Base-by-base conservation (phyloP, 2,329 filamentous ascomycete species). In the Tolypocladium nubicola region DNA sequence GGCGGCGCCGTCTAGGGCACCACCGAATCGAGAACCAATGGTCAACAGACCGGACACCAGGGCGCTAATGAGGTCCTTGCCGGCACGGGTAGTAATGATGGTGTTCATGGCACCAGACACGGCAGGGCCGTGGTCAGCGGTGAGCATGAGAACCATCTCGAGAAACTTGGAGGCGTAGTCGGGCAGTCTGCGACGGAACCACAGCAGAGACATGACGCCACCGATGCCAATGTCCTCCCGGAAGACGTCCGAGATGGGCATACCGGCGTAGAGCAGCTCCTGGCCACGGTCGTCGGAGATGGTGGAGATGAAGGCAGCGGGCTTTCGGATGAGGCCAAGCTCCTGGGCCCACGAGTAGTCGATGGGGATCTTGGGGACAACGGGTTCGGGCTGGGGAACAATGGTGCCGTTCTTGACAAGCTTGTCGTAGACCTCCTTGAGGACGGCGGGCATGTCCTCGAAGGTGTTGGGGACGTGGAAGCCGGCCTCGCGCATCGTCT, bases 71-170 rank as follows among this genome's bases (percentile, higher is more conserved):
- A 99, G 80, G 73, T 99, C 94, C 84, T 99, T 99, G 75, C 94
- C 94, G 62, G 94, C 94, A 89, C 94, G 90, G 60, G 94, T 99
- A 62, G 94, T 99, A 75, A 99, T 97, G 75, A 99, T 99, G 74
- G 94, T 99, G 87, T 99, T 99, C 94, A 99, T 99, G 75, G 94
- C 94, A 84, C 94, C 94, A 67, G 94, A 99, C 67, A 99, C 94
- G 68, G 94, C 94, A 56, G 94, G 94, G 77, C 94, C 94, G 86
- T 99, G 94, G 73, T 99, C 94, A 68, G 94, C 94, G 71, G 94
- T 99, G 71, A 99, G 86, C 94, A 99, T 99, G 75, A 99, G 93
- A 65, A 99, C 94, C 94, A 99, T 99, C 83, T 99, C 94, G 67
- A 99, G 80, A 84, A 99, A 99, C 80, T 96, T 96, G 83, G 90